Evolutionary conservation across 1,284 basidiomycete species (phyloP), one percentile per base, ranked within the genome.

Genomic region (Rhodofomes roseus): DNA sequence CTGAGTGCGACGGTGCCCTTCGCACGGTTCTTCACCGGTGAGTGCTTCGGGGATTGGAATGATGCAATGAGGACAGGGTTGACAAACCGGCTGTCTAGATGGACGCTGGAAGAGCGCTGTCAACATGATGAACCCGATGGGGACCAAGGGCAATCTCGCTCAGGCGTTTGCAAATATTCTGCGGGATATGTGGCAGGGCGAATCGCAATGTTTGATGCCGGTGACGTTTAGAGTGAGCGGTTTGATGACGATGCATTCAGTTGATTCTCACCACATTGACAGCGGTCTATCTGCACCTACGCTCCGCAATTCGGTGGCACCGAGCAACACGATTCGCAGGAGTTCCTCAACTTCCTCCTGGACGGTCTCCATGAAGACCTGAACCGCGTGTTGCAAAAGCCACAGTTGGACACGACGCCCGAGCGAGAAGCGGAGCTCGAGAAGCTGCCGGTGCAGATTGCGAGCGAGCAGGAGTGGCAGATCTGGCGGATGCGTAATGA

Each of bases 301-400:
- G 94, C 93, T n/a, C 79, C 84, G 1, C 93, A 95, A 71, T 99
- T 98, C 73, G 84, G 86, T 27, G 95, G 95, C 0, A 86, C 90
- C 14, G 92, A 96, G 63, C 96, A 99, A 75, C 96, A 99, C 70
- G 96, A 99, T 74, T 96, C 94, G 23, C 96, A 98, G 75, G 96
- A 99, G 76, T 96, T 98, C 75, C 81, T 99, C 25, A 93, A 89
- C 34, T 97, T 97, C 77, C 83, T 99, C 25, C 80, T 99, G 57
- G 96, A 98, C 71, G 95, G 95, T 1, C 82, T 99, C 52, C 96
- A 99, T 73, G 96, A 99, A 73, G 96, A 99, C 73, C 80, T 98
- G 60, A 99, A 98, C 71, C 85, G 95, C 20, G 83, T 98, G 53
- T 76, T 94, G 62, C 77, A 86, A 39, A 95, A 93, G 71, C 92